A percentile compares a stretch with the other conserved stretches of the same genome.
phyloP scores from a whole-genome alignment of 306 rosid genomes.

The peach (Prunus persica) region Prunus_persica_NCBIv2 NC_034016.1:18373001-18373500 shows the following conservation, averaged over 20 bases:
- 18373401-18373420: conserved; percentile 29
- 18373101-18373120: conserved; percentile 35
- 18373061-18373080: not conserved
- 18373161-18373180: conserved; percentile 35
- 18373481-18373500: conserved; percentile 29
- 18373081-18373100: not conserved
- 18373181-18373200: no score
- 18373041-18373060: conserved; percentile 44
- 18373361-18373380: no score
- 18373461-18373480: conserved; percentile 35
- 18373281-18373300: not conserved
- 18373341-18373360: no score
- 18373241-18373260: not conserved
- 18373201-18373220: not conserved
- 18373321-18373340: no score
- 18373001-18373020: conserved; percentile 23
- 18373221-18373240: not conserved
- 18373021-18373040: conserved; percentile 16
- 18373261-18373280: not conserved
- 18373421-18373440: conserved; percentile 36
- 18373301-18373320: not conserved
- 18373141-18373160: conserved; percentile 29
- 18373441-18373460: conserved; percentile 44
- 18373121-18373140: conserved; percentile 37
- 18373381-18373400: no score